A percentile compares a stretch with the other conserved stretches of the same genome.
phyloP scores from a whole-genome alignment of 1,284 basidiomycete genomes.

The Psilocybe mexicana region DNA sequence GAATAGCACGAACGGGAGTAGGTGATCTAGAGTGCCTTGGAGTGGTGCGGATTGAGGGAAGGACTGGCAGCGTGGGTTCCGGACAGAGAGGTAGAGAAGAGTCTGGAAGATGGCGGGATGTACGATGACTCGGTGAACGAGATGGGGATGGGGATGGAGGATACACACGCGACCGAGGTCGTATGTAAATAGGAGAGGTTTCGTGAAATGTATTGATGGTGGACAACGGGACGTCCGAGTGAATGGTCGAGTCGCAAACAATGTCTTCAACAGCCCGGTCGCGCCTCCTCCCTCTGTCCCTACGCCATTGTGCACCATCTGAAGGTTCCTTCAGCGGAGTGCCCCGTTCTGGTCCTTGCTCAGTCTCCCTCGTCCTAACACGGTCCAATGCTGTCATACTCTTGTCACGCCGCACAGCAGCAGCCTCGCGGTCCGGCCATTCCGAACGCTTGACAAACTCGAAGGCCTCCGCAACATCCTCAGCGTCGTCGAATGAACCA shows the following conservation, averaged over 20 bases:
- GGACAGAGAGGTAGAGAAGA: conserved; percentile 20
- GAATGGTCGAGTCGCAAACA: conserved; percentile 29
- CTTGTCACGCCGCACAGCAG: conserved; percentile 64
- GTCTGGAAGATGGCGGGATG: conserved; percentile 28
- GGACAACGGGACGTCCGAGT: conserved; percentile 25
- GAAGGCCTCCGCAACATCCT: conserved; percentile 66
- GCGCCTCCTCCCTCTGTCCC: conserved; percentile 57
- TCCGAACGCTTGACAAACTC: conserved; percentile 81
- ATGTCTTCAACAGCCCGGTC: conserved; percentile 46
- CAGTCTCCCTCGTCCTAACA: conserved; percentile 49
- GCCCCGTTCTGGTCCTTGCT: conserved; percentile 36
- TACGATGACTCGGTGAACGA: conserved; percentile 44
- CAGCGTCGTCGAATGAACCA: conserved; percentile 45
- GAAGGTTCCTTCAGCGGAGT: conserved; percentile 24
- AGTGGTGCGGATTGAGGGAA: conserved; percentile 24
- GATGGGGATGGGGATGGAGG: conserved; percentile 53
- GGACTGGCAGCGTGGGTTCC: conserved; percentile 25
- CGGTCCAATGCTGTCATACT: conserved; percentile 60
- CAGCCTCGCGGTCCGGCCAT: conserved; percentile 76
- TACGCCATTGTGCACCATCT: conserved; percentile 33
- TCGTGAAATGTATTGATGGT: conserved; percentile 29
- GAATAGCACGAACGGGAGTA: conserved; percentile 34
- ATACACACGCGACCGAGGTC: conserved; percentile 42
- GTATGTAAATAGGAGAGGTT: conserved; percentile 36
- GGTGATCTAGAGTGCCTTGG: conserved; percentile 32